Conservation (phyloP, 2,329 filamentous ascomycete species). For the Chrysoporthe deuterocubensis region DNA sequence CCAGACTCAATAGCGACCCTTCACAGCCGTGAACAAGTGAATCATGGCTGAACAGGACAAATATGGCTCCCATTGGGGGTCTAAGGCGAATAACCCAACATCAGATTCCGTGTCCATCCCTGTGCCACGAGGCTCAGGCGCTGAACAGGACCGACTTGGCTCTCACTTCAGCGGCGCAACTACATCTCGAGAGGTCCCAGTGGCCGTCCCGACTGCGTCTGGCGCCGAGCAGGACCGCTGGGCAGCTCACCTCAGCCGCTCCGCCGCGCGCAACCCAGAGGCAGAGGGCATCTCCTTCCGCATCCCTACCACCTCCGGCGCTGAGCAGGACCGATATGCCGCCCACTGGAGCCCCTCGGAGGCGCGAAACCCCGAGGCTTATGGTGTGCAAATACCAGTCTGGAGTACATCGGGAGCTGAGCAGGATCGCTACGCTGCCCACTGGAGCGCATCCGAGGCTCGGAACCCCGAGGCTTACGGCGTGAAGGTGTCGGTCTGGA, state of each 20-base stretch:
- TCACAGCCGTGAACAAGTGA: neutral
- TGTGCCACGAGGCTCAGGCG: slow-evolving; percentile 25
- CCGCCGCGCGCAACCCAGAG: slow-evolving; percentile 20
- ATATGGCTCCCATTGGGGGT: slow-evolving; percentile 27
- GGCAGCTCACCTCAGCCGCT: slow-evolving; percentile 31
- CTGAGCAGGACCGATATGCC: slow-evolving; percentile 27
- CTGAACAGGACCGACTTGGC: slow-evolving; percentile 29
- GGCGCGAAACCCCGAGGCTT: slow-evolving; percentile 28
- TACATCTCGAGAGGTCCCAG: slow-evolving; percentile 14
- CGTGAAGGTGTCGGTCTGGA: slow-evolving; percentile 28
- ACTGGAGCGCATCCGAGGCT: slow-evolving; percentile 21
- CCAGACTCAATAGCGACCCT: neutral
- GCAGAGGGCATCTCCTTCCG: slow-evolving; percentile 19
- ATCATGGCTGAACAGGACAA: slow-evolving; percentile 34
- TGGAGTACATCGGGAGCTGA: slow-evolving; percentile 30
- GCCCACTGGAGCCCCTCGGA: slow-evolving; percentile 23
- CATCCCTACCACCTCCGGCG: slow-evolving; percentile 20
- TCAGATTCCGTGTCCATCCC: slow-evolving; percentile 14
- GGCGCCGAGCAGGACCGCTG: slow-evolving; percentile 33
- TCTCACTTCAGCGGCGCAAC: slow-evolving; percentile 25
- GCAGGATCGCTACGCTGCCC: slow-evolving; percentile 30
- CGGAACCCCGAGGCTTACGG: slow-evolving; percentile 30
- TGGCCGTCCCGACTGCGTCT: slow-evolving; percentile 18
- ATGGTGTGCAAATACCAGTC: slow-evolving; percentile 29
- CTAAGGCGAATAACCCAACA: slow-evolving; percentile 21